Base-by-base conservation (phyloP, 2,329 filamentous ascomycete species). In the Claviceps sp. region DNA sequence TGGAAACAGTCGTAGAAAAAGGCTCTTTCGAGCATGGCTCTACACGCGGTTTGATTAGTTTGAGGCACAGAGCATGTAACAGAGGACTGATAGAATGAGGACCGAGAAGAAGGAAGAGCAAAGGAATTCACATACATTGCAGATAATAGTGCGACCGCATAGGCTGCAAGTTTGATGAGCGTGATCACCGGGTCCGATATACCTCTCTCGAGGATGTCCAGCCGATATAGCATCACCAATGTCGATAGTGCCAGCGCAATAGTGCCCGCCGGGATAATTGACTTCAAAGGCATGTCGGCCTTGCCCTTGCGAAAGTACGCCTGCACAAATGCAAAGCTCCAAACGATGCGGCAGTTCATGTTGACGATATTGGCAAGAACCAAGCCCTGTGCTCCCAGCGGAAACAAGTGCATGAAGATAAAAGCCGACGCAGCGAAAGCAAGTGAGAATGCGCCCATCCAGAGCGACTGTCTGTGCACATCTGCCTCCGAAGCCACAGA, bases 331-430 rank as follows among this genome's bases (percentile, higher is more conserved):
- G 65, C 62, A 18, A 71, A 68, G 61, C 89, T 93, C 87, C 89
- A 98, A 7, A 79, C 55, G 53, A 95, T 94, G 55, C 93, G 80
- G 60, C 91, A 80, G 0, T 71, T 69, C 90, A 98, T 95, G 64
- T 96, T 97, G 60, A 95, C 79, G 46, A 79, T 82, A 65, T 97
- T 98, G 50, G 90, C 90, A 58, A 80, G 77, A 0, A 98, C 88
- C 44, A 98, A 71, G 0, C 93, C 93, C 43, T 76, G 73, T 0
- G 89, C 90, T 0, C 89, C 93, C 55, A 86, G 70, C 7, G 75
- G 72, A 24, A 86, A 66, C 9, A 88, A 68, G n/a, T 75, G 72
- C 57, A 98, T 74, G 57, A 88, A 86, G 5, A 89, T 56, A 61
- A 82, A 94, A 1, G 89, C 88, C 0, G 85, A 81, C 0, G 72